Evolutionary conservation across 1,284 basidiomycete genomes (phyloP).

Genomic region (Puccinia hordei): DNA sequence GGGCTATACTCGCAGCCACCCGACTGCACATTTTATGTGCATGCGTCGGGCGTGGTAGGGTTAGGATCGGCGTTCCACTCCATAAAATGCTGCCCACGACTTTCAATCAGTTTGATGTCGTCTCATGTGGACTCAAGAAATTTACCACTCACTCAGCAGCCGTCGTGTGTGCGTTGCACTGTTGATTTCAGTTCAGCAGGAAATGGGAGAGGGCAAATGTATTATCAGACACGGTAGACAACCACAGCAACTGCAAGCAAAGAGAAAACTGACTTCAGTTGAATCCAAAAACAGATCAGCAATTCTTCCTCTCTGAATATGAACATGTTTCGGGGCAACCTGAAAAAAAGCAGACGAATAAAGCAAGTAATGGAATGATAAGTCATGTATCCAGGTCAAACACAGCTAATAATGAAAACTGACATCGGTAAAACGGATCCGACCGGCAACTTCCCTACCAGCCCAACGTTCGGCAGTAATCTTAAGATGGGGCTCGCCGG

Average conservation of each 20-base stretch:
- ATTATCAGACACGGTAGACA: background rate
- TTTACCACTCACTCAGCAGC: slow-evolving; percentile 64
- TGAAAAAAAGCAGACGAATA: background rate
- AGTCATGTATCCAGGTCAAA: slow-evolving; percentile 1
- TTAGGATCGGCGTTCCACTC: slow-evolving; percentile 68
- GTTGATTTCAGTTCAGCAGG: background rate
- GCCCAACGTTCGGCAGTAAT: slow-evolving; percentile 65
- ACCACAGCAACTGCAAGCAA: background rate
- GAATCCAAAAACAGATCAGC: slow-evolving; percentile 70
- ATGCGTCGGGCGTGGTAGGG: slow-evolving; percentile 64
- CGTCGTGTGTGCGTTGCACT: slow-evolving; percentile 70
- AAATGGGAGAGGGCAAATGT: background rate
- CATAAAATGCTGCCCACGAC: slow-evolving; percentile 63
- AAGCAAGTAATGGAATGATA: background rate
- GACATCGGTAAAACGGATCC: slow-evolving; percentile 67
- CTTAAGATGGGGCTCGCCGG: slow-evolving; percentile 65
- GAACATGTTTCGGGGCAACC: slow-evolving; percentile 63
- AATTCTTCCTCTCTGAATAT: slow-evolving; percentile 65
- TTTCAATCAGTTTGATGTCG: background rate
- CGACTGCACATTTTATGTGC: slow-evolving; percentile 68
- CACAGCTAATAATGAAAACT: slow-evolving; percentile 54
- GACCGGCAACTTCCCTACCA: slow-evolving; percentile 64
- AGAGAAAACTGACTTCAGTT: slow-evolving; percentile 62
- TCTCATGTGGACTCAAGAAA: background rate
- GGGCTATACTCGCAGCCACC: slow-evolving; percentile 66